phyloP scores from a whole-genome alignment of 2,329 filamentous ascomycete genomes.

The Beauveria varroae region DNA sequence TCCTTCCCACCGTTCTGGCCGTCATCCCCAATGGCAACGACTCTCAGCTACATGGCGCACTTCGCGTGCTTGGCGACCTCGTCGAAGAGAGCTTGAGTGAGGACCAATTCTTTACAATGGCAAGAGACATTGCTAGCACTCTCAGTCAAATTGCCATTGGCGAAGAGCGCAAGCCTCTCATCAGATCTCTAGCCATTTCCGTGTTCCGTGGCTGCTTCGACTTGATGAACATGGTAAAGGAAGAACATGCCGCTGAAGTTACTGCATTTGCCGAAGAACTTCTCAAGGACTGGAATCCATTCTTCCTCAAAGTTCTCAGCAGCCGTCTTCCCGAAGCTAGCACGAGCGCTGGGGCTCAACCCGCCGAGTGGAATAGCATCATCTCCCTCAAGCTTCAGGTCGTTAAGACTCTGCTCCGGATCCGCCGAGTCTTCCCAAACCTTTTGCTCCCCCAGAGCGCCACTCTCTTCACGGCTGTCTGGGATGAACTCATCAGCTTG shows the following conservation, averaged over 20 bases:
- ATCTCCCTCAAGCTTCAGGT: conserved; percentile 87
- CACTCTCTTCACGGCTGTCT: conserved; percentile 75
- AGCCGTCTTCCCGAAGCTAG: conserved; percentile 60
- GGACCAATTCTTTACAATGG: conserved; percentile 88
- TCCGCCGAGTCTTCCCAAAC: conserved; percentile 74
- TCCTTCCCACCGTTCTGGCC: conserved; percentile 72
- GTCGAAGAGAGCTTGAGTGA: conserved; percentile 92
- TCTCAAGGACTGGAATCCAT: conserved; percentile 77
- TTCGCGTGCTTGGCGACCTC: conserved; percentile 81
- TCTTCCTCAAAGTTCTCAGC: conserved; percentile 76
- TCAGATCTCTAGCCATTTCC: conserved; percentile 79
- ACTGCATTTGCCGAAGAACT: conserved; percentile 85
- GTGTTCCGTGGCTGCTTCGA: conserved; percentile 92
- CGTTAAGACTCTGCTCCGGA: conserved; percentile 88
- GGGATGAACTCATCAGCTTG: conserved; percentile 75
- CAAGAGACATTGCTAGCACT: conserved; percentile 73
- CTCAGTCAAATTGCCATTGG: conserved; percentile 78
- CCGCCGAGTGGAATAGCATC: conserved; percentile 69
- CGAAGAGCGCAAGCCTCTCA: conserved; percentile 61
- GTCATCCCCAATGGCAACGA: conserved; percentile 71
- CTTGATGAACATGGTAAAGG: conserved; percentile 92
- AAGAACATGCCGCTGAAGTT: conserved; percentile 80
- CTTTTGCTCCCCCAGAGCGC: conserved; percentile 78
- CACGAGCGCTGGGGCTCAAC: conserved; percentile 37
- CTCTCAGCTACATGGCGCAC: conserved; percentile 75